Evolutionary conservation across 805 yeast genomes (phyloP), one percentile per base, ranked within the genome.

Genomic region (Metschnikowia drakensbergensis): DNA sequence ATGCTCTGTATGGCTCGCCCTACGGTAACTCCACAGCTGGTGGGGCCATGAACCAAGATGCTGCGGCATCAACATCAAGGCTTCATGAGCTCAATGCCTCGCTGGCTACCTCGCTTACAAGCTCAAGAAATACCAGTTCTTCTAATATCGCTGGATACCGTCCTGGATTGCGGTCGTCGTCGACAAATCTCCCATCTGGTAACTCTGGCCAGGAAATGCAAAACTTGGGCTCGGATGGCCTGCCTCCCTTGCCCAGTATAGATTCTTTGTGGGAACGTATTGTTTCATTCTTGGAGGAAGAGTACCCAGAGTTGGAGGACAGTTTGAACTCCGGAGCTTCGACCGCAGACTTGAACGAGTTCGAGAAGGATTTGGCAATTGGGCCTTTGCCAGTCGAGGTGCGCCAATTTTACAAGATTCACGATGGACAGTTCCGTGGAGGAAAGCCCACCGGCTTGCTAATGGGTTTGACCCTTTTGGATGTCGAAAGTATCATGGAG

Each of bases 1-100:
- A 80, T 58, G 84, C 84, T 23, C 73, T 78, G 36, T 80, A 75
- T 51, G 81, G 74, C 9, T 68, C 55, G 17, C 61, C 61, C 3
- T 58, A 58, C 47, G 51, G 45, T 28, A 52, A 56, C 41, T 46
- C 56, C 31, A 45, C 50, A 10, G 59, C 58, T 8, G 58, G 58
- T 13, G 57, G 60, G 36, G 42, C 47, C 35, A 50, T 54, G 41
- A 49, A 43, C 39, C 46, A 41, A 46, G 51, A 43, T 29, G 44
- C 52, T 17, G 56, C 54, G 17, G 59, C 68, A 4, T 59, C 68
- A 2, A 55, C 62, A 23, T 59, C 72, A n/a, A 58, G 75, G 23
- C 65, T 71, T 42, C 67, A 68, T 37, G 75, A 71, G 46, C 60
- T 70, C 48, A 63, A 65, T 53, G 58, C 62, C 29, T 59, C 64